Evolutionary conservation across 2,329 filamentous ascomycete species (phyloP), one percentile per base, ranked within the genome.

Genomic region (Lachnellula occidentalis): DNA sequence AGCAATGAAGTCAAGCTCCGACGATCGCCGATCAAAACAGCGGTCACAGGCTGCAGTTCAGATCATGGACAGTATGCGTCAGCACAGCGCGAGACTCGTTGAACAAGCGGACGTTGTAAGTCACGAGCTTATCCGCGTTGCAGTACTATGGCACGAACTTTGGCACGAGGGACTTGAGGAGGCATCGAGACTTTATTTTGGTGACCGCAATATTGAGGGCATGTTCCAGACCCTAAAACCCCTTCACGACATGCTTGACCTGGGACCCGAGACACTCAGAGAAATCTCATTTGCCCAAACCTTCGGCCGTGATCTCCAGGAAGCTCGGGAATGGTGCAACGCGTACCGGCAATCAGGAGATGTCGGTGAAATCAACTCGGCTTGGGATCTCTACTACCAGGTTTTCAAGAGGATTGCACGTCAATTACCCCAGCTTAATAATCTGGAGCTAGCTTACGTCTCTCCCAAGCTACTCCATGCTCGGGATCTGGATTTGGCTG

Each of bases 131-230:
- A 97, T 99, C 67, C 86, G 94, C 50, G 95, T 99, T 56, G 94
- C 94, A 15, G 92, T 99, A 2, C 73, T 99, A 22, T 99, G 95
- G 95, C 94, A 99, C 68, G 94, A 99, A 67, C 88, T 95, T 61
- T 99, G 94, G 94, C 94, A 99, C 63, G 95, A 99, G 72, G 95
- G 89, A 27, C 78, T 99, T 15, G 94, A 99, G 72, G 95, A 99
- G 74, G 95, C 94, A 1, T 96, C 91, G 34, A 83, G 94, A 51
- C 77, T 99, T 17, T 99, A 97, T 76, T 99, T 99, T 72, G 94
- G 92, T 56, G 92, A 97, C 66, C 88, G 95, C 67, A 96, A 99
- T 70, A 94, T 97, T 45, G 89, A 96, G 58, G 95, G 92, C 67
- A 99, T 99, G 94, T 94, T 99, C 70, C 81, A 85, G 11, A 92